Conservation (phyloP, 1,284 basidiomycete genomes). For the Coriolopsis trogii region DNA sequence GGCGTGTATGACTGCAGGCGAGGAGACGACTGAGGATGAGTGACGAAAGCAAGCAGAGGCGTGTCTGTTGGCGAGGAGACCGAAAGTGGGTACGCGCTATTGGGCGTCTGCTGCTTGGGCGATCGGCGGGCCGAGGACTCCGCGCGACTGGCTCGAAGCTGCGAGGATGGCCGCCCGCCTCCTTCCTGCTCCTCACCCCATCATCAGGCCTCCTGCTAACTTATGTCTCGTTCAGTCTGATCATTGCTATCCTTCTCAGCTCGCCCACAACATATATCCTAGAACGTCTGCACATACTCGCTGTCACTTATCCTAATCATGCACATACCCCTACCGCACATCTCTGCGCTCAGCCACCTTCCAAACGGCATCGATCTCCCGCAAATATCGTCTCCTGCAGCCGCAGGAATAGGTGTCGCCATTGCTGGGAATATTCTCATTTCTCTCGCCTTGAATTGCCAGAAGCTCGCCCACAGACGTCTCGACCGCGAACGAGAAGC, state of each 20-base stretch:
- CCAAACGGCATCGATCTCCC: constrained; percentile 47
- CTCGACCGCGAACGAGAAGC: constrained; percentile 48
- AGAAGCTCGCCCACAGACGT: constrained; percentile 88
- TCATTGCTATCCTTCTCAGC: not conserved
- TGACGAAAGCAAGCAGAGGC: not conserved
- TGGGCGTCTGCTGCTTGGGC: not conserved
- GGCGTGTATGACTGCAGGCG: not conserved
- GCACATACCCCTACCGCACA: constrained; percentile 14
- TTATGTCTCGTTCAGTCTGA: constrained; percentile 8
- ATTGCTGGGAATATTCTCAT: constrained; percentile 89
- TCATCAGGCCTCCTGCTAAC: not conserved
- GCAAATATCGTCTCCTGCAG: constrained; percentile 57
- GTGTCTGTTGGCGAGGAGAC: not conserved
- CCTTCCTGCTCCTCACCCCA: constrained; percentile 1
- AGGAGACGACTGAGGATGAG: not conserved
- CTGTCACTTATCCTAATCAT: constrained; percentile 11
- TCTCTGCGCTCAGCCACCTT: constrained; percentile 24
- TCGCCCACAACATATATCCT: not conserved
- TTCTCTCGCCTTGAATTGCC: constrained; percentile 86
- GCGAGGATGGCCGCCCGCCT: not conserved
- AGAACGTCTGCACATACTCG: not conserved
- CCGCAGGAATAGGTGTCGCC: constrained; percentile 85
- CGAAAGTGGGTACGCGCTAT: not conserved
- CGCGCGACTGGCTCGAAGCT: not conserved
- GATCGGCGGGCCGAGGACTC: not conserved